Percentiles rank a stretch among this genome's conserved stretches.
Conservation (phyloP, 2,329 filamentous ascomycete species). For the Pseudophaeomoniella oleicola region DNA sequence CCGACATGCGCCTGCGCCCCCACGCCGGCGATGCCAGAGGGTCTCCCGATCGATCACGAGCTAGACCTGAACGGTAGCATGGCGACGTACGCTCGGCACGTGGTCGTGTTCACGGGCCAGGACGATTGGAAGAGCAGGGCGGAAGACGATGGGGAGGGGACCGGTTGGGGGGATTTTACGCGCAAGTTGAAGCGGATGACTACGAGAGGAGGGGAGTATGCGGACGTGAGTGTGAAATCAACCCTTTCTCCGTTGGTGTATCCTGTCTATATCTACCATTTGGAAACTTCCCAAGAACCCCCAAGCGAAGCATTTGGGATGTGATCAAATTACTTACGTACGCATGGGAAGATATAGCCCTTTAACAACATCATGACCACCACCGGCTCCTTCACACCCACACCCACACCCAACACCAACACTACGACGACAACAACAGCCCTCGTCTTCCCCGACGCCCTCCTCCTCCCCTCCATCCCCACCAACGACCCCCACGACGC, state of each 20-base stretch:
- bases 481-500: constrained; percentile 3
- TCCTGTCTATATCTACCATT: neutral
- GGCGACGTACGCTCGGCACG: constrained; percentile 63
- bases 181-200: constrained; percentile 55
- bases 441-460: constrained; percentile 31
- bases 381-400: constrained; percentile 58
- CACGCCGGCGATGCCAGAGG: constrained; percentile 50
- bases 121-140: constrained; percentile 72
- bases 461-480: constrained; percentile 47
- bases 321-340: neutral
- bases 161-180: constrained; percentile 32
- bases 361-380: constrained; percentile 69
- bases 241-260: constrained; percentile 1
- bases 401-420: constrained; percentile 11
- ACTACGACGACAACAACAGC: constrained; percentile 10
- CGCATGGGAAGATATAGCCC: constrained; percentile 39
- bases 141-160: constrained; percentile 55
- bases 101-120: constrained; percentile 69
- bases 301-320: too few relatives aligned
- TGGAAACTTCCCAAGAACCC: too few relatives aligned
- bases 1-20: constrained; percentile 67
- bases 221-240: constrained; percentile 40
- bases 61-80: constrained; percentile 62
- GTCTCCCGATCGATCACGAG: constrained; percentile 59
- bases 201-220: constrained; percentile 50